These are phyloP conservation scores for Cryptosporidium baileyi DNA, from an alignment of 169 alveolate genomes.

Conservation along the genomic window DNA sequence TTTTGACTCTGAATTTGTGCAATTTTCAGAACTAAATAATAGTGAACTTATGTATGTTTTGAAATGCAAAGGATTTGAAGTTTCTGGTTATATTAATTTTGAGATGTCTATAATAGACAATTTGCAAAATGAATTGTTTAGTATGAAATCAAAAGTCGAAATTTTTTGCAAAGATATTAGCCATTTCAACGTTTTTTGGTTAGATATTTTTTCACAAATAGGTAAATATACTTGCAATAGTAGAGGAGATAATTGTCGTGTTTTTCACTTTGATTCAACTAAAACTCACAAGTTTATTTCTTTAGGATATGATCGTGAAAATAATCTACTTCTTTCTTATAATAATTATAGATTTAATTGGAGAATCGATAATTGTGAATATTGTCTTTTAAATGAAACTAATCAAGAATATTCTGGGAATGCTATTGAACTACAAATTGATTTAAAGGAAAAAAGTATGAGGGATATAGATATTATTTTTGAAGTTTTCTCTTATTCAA, in stretches of 20 bases:
- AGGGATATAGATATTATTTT: slow-evolving; percentile 16
- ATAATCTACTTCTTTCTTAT: slow-evolving; percentile 11
- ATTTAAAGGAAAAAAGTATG: not conserved
- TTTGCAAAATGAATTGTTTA: not conserved
- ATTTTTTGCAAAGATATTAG: not conserved
- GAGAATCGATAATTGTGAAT: slow-evolving; percentile 1
- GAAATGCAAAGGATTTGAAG: slow-evolving; percentile 1
- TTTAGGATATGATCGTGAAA: slow-evolving; percentile 4
- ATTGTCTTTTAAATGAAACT: not conserved
- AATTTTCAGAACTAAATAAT: not conserved
- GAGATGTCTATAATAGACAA: not conserved
- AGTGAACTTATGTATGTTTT: not conserved
- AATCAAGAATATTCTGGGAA: not conserved
- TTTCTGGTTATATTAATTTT: not conserved
- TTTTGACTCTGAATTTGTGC: not conserved
- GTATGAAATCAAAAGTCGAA: not conserved
- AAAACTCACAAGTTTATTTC: slow-evolving; percentile 26
- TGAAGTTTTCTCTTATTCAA: not conserved
- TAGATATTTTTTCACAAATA: not conserved
- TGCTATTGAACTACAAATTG: not conserved
- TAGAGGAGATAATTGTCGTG: not conserved
- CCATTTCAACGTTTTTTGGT: slow-evolving; percentile 45
- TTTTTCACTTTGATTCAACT: slow-evolving; percentile 20
- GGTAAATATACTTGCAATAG: slow-evolving; percentile 53
- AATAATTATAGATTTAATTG: not conserved